These are phyloP conservation scores for Blastocystis sp. DNA, from an alignment of 352 stramenopile genomes.

Conservation along the genomic window DNA sequence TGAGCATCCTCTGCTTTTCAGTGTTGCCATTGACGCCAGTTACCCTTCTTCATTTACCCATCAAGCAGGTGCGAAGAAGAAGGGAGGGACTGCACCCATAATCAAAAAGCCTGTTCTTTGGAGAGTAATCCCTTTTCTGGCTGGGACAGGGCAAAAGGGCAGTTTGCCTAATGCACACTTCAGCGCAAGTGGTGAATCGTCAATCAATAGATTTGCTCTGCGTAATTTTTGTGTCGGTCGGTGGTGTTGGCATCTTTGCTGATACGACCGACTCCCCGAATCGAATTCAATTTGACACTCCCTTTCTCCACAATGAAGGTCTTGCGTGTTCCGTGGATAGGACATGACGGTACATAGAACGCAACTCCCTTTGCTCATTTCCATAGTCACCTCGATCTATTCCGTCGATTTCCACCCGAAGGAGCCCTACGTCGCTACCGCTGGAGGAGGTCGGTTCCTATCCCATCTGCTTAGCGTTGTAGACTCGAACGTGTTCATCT, in stretches of 20 bases:
- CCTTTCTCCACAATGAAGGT: conserved; percentile 44
- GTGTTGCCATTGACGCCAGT: too few species aligned
- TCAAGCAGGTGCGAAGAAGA: too few species aligned
- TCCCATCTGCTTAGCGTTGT: not conserved
- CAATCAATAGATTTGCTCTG: conserved; percentile 74
- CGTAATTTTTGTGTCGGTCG: conserved; percentile 65
- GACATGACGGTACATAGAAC: conserved; percentile 45
- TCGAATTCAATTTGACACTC: conserved; percentile 50
- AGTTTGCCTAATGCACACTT: conserved; percentile 74
- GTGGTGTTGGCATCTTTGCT: conserved; percentile 74
- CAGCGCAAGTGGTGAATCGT: conserved; percentile 74
- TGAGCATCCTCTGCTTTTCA: too few species aligned
- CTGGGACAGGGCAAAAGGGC: conserved; percentile 36
- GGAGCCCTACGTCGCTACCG: conserved; percentile 52
- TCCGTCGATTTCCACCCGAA: conserved; percentile 63
- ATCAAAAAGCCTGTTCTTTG: conserved; percentile 15
- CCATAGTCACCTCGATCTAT: conserved; percentile 67
- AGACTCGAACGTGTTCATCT: conserved; percentile 71
- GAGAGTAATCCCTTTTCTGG: conserved; percentile 1
- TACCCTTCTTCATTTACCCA: too few species aligned
- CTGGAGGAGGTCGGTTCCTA: conserved; percentile 29
- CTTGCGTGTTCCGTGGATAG: conserved; percentile 64
- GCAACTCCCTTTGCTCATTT: not conserved
- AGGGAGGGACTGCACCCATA: conserved; percentile 21
- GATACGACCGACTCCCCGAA: conserved; percentile 70